These are phyloP conservation scores for Nicotiana paniculata DNA, from an alignment of 257 asterid species.

Conservation along the genomic window DNA sequence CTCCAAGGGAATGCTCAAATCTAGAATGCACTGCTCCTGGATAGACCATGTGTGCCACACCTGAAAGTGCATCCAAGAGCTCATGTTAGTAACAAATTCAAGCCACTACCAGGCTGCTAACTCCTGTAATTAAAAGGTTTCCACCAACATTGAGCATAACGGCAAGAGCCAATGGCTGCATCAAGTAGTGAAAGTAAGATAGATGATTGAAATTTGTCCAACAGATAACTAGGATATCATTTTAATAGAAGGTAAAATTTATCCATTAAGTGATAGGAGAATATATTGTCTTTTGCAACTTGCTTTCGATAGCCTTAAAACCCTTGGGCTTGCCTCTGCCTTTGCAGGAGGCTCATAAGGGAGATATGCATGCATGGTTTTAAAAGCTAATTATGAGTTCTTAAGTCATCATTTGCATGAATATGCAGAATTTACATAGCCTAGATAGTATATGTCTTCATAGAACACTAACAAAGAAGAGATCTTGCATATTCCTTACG, in stretches of 20 bases:
- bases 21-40: conserved; percentile 88
- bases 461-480: not conserved
- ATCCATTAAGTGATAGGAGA: conserved; percentile 1
- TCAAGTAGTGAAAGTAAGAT: not conserved
- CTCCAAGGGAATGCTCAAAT: conserved; percentile 86
- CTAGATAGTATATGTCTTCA: not conserved
- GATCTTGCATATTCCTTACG: not conserved
- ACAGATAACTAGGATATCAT: not conserved
- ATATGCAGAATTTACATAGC: not conserved
- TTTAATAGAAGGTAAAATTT: not conserved
- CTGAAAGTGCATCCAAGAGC: conserved; percentile 28
- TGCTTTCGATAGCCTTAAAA: not conserved
- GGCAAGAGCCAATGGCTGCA: not conserved
- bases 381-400: not conserved
- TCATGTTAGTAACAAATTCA: not conserved
- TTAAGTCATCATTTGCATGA: not conserved
- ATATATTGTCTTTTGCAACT: not conserved
- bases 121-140: not conserved
- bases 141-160: not conserved
- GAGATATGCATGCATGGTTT: not conserved
- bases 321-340: not conserved
- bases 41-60: conserved; percentile 79
- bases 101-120: not conserved
- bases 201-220: not conserved
- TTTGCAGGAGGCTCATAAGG: not conserved